phyloP scores from a whole-genome alignment of 495 filamentous ascomycete genomes.

The Penicillium fimorum region DNA sequence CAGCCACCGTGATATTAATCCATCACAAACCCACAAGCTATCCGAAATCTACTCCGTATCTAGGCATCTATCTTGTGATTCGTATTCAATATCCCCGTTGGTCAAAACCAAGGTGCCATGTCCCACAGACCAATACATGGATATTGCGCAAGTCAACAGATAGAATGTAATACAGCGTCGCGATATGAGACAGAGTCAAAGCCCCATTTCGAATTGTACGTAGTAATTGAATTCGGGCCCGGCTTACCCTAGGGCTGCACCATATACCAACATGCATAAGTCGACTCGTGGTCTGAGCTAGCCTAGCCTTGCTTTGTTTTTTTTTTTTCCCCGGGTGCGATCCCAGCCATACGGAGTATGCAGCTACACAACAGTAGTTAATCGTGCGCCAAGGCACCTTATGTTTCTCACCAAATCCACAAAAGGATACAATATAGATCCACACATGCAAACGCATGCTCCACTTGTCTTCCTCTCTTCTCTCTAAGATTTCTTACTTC shows the following conservation, averaged over 20 bases:
- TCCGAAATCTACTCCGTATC: neutral
- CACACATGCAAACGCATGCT: slow-evolving; percentile 1
- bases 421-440: neutral
- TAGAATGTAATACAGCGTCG: slow-evolving; percentile 6
- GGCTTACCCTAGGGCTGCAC: slow-evolving; percentile 8
- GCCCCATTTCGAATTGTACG: slow-evolving; percentile 7
- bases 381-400: slow-evolving; percentile 23
- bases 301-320: neutral
- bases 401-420: slow-evolving; percentile 8
- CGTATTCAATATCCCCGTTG: neutral
- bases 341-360: neutral
- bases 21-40: neutral
- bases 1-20: neutral
- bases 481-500: neutral
- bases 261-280: slow-evolving; percentile 2
- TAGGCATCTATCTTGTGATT: neutral
- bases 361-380: slow-evolving; percentile 2
- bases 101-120: neutral
- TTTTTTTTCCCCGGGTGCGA: neutral
- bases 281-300: slow-evolving; percentile 2
- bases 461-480: slow-evolving; percentile 7
- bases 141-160: neutral
- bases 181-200: neutral
- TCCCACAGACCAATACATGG: neutral
- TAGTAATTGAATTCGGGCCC: neutral